Percentiles rank a stretch among this genome's conserved stretches.
phyloP scores from a whole-genome alignment of 352 stramenopile genomes.

The Phytophthora agathidicida region DNA sequence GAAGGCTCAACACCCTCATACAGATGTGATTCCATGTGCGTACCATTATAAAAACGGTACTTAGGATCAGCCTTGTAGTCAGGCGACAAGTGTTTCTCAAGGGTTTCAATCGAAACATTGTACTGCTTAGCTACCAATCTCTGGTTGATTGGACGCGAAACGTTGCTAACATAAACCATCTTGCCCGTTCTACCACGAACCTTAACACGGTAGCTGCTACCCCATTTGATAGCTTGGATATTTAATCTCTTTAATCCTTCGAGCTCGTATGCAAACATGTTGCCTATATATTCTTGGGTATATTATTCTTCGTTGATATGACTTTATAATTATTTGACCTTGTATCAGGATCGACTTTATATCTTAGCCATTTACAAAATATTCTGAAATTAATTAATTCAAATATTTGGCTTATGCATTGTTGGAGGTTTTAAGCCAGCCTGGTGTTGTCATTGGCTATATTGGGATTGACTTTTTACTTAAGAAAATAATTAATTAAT shows the following conservation, averaged over 20 bases:
- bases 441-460: constrained; percentile 11
- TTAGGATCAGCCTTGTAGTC: constrained; percentile 9
- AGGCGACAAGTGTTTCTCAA: constrained; percentile 5
- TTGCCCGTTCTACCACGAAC: too few relatives aligned
- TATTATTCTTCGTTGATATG: constrained; percentile 1
- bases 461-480: constrained; percentile 6
- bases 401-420: too few relatives aligned
- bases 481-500: constrained; percentile 6
- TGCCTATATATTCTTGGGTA: constrained; percentile 3
- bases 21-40: too few relatives aligned
- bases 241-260: too few relatives aligned
- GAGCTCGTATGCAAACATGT: too few relatives aligned
- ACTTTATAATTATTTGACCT: constrained; percentile 15
- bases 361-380: constrained; percentile 7
- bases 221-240: too few relatives aligned
- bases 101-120: constrained; percentile 1
- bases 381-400: constrained; percentile 20
- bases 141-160: background rate
- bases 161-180: too few relatives aligned
- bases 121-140: constrained; percentile 12
- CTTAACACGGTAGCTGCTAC: too few relatives aligned
- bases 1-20: too few relatives aligned
- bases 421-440: background rate
- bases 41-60: constrained; percentile 16
- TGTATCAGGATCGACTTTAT: constrained; percentile 23